Conservation (phyloP, 108 stramenopile species). For the Skeletonema marinoi region DNA sequence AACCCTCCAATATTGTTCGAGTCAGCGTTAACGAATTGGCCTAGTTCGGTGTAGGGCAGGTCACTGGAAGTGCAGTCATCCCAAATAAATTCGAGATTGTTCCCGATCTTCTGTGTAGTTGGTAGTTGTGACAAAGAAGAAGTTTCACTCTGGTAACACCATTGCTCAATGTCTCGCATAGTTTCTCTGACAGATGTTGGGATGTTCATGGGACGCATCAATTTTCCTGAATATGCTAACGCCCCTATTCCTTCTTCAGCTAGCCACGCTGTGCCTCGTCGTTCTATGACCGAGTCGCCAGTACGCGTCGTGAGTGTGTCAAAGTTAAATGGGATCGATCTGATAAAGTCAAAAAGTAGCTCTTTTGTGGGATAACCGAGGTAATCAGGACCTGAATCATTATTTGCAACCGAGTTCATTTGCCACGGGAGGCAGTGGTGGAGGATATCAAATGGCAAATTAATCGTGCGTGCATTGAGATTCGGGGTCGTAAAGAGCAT, state of each 20-base stretch:
- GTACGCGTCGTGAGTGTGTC: constrained; percentile 70
- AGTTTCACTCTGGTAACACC: constrained; percentile 21
- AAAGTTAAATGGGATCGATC: constrained; percentile 60
- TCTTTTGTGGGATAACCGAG: constrained; percentile 35
- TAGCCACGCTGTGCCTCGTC: constrained; percentile 75
- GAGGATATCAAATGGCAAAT: constrained; percentile 71
- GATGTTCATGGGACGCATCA: constrained; percentile 61
- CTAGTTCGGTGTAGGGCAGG: constrained; percentile 25
- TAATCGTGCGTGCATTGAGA: constrained; percentile 44
- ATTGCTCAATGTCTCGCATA: constrained; percentile 59
- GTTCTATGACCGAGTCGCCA: constrained; percentile 61
- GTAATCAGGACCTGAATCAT: constrained; percentile 11
- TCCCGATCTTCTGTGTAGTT: background rate
- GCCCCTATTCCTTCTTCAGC: constrained; percentile 70
- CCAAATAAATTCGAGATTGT: constrained; percentile 28
- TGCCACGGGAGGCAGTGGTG: constrained; percentile 59
- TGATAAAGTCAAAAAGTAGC: constrained; percentile 22
- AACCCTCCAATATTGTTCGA: constrained; percentile 19
- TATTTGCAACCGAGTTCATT: background rate
- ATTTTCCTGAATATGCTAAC: constrained; percentile 75
- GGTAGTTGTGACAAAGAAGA: constrained; percentile 6
- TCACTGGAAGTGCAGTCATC: constrained; percentile 21
- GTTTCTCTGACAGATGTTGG: constrained; percentile 45
- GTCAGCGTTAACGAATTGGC: constrained; percentile 20
- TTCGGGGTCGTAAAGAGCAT: constrained; percentile 36